Percentiles rank a stretch among this genome's conserved stretches.
Evolutionary conservation across 768 basidiomycete genomes (phyloP).

Genomic region (Dioszegia hungarica): DNA sequence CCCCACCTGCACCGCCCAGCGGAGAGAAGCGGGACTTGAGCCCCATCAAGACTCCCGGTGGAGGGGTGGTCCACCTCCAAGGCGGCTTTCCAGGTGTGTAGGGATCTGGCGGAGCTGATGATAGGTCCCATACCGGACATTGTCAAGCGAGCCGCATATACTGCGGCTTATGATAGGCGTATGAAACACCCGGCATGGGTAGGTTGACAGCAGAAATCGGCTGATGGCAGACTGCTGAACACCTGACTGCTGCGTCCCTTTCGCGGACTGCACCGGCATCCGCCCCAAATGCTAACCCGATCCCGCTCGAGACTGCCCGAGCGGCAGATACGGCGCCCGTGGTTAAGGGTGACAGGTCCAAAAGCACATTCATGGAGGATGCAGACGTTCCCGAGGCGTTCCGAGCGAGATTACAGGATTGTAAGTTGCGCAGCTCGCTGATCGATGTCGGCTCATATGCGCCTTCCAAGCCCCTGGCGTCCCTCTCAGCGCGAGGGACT

Average conservation of each 20-base stretch:
- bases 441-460: too few relatives aligned
- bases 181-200: slow-evolving; percentile 93
- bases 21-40: slow-evolving; percentile 53
- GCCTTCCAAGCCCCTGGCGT: too few relatives aligned
- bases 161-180: slow-evolving; percentile 82
- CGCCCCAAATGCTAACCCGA: slow-evolving; percentile 41
- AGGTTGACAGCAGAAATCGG: slow-evolving; percentile 28
- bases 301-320: slow-evolving; percentile 37
- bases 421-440: slow-evolving; percentile 18
- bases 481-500: too few relatives aligned
- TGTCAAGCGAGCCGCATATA: slow-evolving; percentile 74
- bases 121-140: slow-evolving; percentile 83
- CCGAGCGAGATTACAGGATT: slow-evolving; percentile 79
- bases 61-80: slow-evolving; percentile 15
- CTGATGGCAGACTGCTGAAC: slow-evolving; percentile 79
- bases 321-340: slow-evolving; percentile 25
- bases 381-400: slow-evolving; percentile 67
- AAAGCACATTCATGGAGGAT: slow-evolving; percentile 80
- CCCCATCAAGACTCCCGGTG: slow-evolving; percentile 44
- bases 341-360: slow-evolving; percentile 62
- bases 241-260: slow-evolving; percentile 74
- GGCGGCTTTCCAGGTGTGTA: slow-evolving; percentile 72
- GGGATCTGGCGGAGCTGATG: slow-evolving; percentile 7
- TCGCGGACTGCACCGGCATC: slow-evolving; percentile 52
- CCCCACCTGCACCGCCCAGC: slow-evolving; percentile 52